phyloP scores from a whole-genome alignment of 1,284 basidiomycete genomes.

The Boletus holoroseus region DNA sequence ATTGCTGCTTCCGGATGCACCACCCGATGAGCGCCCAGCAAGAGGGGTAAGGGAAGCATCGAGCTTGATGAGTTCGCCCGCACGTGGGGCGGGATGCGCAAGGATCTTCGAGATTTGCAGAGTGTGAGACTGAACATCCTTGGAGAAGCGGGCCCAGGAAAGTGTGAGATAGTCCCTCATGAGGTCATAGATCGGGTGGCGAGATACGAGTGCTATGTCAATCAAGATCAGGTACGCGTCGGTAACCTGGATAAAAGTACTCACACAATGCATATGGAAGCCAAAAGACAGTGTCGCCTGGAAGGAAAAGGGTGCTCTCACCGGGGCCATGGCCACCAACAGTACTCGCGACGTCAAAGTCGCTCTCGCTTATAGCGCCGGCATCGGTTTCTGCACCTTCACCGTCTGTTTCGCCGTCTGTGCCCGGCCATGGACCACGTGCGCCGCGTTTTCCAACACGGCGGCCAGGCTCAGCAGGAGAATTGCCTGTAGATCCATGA shows the following conservation, averaged over 20 bases:
- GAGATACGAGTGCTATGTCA: constrained; percentile 71
- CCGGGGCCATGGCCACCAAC: constrained; percentile 68
- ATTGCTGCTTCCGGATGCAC: constrained; percentile 41
- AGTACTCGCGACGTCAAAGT: constrained; percentile 72
- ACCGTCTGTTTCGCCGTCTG: constrained; percentile 67
- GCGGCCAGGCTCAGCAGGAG: constrained; percentile 52
- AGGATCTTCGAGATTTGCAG: constrained; percentile 81
- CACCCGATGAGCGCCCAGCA: constrained; percentile 15
- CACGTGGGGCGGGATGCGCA: constrained; percentile 77
- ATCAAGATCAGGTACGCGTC: constrained; percentile 5
- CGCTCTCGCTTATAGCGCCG: constrained; percentile 74
- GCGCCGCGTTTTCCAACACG: constrained; percentile 50
- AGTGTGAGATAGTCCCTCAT: constrained; percentile 91
- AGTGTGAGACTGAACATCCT: constrained; percentile 84
- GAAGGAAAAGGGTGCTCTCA: constrained; percentile 79
- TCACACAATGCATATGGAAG: constrained; percentile 84
- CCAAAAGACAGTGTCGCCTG: constrained; percentile 88
- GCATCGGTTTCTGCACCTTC: constrained; percentile 63
- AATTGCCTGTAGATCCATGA: constrained; percentile 28
- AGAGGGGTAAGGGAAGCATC: constrained; percentile 52
- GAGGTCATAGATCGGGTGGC: constrained; percentile 87
- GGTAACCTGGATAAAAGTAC: constrained; percentile 30
- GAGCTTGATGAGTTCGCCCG: constrained; percentile 78
- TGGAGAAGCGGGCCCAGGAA: constrained; percentile 89
- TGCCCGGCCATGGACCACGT: constrained; percentile 63